Percentiles rank a stretch among this genome's conserved stretches.
These are phyloP conservation scores for Hypholoma sublateritium DNA, from an alignment of 768 basidiomycete species.

Conservation along the genomic window DNA sequence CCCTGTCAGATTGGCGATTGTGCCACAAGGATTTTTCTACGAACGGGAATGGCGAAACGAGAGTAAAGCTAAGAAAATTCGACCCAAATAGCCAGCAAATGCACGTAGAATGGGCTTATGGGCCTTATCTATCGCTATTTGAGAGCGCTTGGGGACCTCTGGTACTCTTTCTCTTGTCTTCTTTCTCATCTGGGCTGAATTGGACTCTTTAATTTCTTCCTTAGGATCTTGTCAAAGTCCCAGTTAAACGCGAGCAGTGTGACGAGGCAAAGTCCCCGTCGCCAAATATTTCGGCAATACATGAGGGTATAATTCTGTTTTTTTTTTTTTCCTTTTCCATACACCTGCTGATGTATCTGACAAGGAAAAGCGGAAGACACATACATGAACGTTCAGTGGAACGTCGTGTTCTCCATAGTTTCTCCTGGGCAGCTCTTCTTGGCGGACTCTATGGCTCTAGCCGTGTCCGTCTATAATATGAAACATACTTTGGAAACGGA, in stretches of 20 bases:
- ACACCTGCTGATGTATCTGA: conserved; percentile 2
- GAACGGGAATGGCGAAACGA: conserved; percentile 30
- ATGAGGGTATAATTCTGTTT: too few species aligned
- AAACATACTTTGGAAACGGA: conserved; percentile 17
- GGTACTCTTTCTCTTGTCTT: conserved; percentile 18
- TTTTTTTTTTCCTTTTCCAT: too few species aligned
- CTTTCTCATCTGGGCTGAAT: not conserved
- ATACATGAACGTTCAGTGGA: conserved; percentile 33
- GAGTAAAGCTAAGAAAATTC: conserved; percentile 23
- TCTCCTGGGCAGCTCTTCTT: conserved; percentile 21
- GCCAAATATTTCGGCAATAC: too few species aligned
- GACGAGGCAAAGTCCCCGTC: not conserved
- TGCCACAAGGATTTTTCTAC: conserved; percentile 24
- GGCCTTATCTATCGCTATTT: conserved; percentile 27
- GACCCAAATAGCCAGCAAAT: conserved; percentile 19
- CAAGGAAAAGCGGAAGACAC: conserved; percentile 5
- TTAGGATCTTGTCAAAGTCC: conserved; percentile 32
- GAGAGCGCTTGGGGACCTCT: conserved; percentile 27
- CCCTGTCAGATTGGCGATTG: conserved; percentile 19
- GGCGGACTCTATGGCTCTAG: conserved; percentile 14
- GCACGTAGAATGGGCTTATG: conserved; percentile 31
- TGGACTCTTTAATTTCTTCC: not conserved
- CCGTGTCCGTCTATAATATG: conserved; percentile 9
- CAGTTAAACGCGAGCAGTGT: conserved; percentile 29
- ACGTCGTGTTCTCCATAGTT: conserved; percentile 27